Base-by-base conservation (phyloP, 805 yeast genomes). In the Candida namnaoensis region DNA sequence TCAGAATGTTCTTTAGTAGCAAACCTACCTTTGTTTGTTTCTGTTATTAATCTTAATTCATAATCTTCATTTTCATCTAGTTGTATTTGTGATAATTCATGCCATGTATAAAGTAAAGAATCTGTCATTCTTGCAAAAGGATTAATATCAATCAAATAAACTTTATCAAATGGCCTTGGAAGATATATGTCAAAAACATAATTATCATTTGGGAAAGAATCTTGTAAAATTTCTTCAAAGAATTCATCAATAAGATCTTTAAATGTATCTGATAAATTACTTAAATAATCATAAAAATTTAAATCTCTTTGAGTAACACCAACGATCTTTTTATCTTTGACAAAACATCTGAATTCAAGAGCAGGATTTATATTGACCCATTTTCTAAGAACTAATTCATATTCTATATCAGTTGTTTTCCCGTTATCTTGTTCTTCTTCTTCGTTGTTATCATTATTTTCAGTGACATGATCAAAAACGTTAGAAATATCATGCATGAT, bases 321-420 rank as follows among this genome's bases (percentile, higher is more conserved):
- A 6, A 90, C 57, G 7, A 93, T 64, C 37, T 66, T 62, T 4
- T 79, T 61, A 41, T 79, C 72, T 42, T 73, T 72, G 2, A 93
- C 85, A 62, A 88, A 93, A 30, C 90, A 78, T 44, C 99, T 70
- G 57, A 93, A 93, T 58, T 93, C 99, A 52, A 88, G 65, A 0
- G 98, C 87, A 0, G 98, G 97, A 48, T 86, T 88, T 35, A 91
- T 64, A 38, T 74, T 73, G 36, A 76, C 69, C 98, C 97, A 93
- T 60, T 88, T 75, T 36, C 95, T 72, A 35, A 93, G 58, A 3
- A 91, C 82, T 32, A 93, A 62, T 51, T 87, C 95, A 45, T 69
- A 76, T 14, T 63, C 64, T 6, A 69, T 50, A 1, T 44, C 45
- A 6, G 48, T 45, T 1, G 47, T 41, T 10, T 50, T 49, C 4